These are phyloP conservation scores for Trichoderma virens DNA, from an alignment of 495 filamentous ascomycete genomes.

Conservation along the genomic window DNA sequence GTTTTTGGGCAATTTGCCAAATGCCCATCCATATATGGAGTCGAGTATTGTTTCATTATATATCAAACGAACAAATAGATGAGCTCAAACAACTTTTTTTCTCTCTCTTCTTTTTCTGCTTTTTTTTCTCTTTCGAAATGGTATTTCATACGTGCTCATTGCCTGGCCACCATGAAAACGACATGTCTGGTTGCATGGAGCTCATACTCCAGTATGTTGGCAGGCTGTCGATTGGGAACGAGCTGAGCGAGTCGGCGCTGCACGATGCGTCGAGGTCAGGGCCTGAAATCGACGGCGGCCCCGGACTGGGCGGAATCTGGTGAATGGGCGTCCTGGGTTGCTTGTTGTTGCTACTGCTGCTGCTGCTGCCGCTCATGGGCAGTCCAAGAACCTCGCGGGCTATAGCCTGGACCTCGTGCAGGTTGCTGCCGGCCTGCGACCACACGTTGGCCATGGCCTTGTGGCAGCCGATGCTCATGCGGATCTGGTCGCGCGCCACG, in stretches of 20 bases:
- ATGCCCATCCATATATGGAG: too few relatives aligned
- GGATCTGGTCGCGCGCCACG: conserved; percentile 49
- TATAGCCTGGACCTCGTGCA: conserved; percentile 48
- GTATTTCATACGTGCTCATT: not conserved
- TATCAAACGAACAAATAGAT: too few relatives aligned
- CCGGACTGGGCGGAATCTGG: not conserved
- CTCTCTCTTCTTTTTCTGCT: too few relatives aligned
- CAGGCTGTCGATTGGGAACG: not conserved
- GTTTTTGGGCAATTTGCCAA: too few relatives aligned
- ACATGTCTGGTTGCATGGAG: not conserved
- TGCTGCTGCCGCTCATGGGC: not conserved
- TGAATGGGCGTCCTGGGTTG: not conserved
- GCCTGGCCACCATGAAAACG: not conserved
- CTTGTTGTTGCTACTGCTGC: not conserved
- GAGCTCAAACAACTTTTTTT: too few relatives aligned
- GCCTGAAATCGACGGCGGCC: not conserved
- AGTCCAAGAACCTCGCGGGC: conserved; percentile 25
- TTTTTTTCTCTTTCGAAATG: not conserved
- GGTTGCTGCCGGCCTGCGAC: conserved; percentile 51
- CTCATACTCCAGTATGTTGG: not conserved
- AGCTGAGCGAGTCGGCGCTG: not conserved
- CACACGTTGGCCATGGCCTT: conserved; percentile 50
- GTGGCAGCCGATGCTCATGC: conserved; percentile 55
- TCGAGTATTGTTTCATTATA: too few relatives aligned
- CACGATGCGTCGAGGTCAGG: not conserved